Evolutionary conservation across 2,329 filamentous ascomycete genomes (phyloP).

Genomic region (Colletotrichum ledebouriae): DNA sequence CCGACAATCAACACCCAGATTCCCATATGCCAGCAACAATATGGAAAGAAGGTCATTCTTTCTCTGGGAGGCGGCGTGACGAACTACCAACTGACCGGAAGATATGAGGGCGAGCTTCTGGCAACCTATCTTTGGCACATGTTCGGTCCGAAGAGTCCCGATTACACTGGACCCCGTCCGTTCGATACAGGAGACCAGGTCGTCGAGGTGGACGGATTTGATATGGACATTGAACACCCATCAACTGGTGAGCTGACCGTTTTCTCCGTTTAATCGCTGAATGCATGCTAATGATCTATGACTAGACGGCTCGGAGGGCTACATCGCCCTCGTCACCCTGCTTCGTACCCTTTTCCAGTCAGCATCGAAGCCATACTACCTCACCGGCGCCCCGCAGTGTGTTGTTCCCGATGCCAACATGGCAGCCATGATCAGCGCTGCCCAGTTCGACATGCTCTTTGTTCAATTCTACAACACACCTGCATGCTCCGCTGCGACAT

Average conservation of each 20-base stretch:
- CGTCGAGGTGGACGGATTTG: conserved; percentile 51
- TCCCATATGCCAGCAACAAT: conserved; percentile 54
- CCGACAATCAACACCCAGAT: conserved; percentile 53
- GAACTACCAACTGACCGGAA: conserved; percentile 54
- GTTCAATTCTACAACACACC: conserved; percentile 65
- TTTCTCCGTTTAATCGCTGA: background rate
- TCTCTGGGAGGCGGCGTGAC: conserved; percentile 55
- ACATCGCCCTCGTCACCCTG: conserved; percentile 47
- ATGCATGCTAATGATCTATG: background rate
- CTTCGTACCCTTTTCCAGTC: conserved; percentile 47
- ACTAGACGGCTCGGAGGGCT: conserved; percentile 48
- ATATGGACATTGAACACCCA: conserved; percentile 51
- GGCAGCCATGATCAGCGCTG: conserved; percentile 55
- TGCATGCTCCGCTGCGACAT: conserved; percentile 51
- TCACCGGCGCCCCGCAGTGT: conserved; percentile 63
- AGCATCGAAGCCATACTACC: conserved; percentile 52
- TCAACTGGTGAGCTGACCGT: conserved; percentile 38
- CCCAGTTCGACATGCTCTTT: conserved; percentile 58
- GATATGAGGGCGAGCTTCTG: conserved; percentile 52
- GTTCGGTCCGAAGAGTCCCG: conserved; percentile 54
- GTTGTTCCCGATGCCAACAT: conserved; percentile 55
- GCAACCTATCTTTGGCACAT: conserved; percentile 55
- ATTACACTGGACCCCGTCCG: conserved; percentile 48
- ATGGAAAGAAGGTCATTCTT: conserved; percentile 56
- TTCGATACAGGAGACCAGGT: conserved; percentile 42